A percentile compares a stretch with the other conserved stretches of the same genome.
Conservation (phyloP, 2,329 filamentous ascomycete genomes). For the Hypomyces perniciosus region DNA sequence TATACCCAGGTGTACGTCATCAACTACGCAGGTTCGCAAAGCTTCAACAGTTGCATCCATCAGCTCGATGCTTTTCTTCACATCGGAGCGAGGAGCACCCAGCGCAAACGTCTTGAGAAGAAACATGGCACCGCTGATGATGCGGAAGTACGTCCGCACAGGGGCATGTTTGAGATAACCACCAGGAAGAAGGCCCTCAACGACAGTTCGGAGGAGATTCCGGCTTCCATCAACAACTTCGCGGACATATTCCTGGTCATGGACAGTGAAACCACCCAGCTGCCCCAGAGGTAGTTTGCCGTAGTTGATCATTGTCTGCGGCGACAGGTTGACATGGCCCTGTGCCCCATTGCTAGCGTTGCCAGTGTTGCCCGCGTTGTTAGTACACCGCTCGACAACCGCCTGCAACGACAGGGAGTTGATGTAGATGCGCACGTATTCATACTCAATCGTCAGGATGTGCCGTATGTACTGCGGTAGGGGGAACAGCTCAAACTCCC, state of each 20-base stretch:
- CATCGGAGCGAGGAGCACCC: conserved; percentile 71
- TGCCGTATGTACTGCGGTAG: conserved; percentile 61
- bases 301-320: conserved; percentile 59
- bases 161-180: conserved; percentile 78
- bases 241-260: conserved; percentile 66
- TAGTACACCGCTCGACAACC: conserved; percentile 87
- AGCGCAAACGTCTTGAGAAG: conserved; percentile 78
- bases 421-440: conserved; percentile 90
- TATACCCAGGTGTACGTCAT: conserved; percentile 80
- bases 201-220: conserved; percentile 69
- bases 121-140: conserved; percentile 81
- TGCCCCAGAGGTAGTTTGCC: conserved; percentile 59
- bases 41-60: conserved; percentile 71
- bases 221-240: conserved; percentile 74
- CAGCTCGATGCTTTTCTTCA: conserved; percentile 66
- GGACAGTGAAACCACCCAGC: conserved; percentile 56
- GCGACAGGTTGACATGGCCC: conserved; percentile 42
- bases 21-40: conserved; percentile 70
- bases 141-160: conserved; percentile 79
- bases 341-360: conserved; percentile 30
- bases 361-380: conserved; percentile 53
- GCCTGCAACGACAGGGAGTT: conserved; percentile 93
- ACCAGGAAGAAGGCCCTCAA: conserved; percentile 66
- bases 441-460: conserved; percentile 89
- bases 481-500: conserved; percentile 72